phyloP scores from a whole-genome alignment of 306 rosid genomes.

The Cucurbita pepo region DNA sequence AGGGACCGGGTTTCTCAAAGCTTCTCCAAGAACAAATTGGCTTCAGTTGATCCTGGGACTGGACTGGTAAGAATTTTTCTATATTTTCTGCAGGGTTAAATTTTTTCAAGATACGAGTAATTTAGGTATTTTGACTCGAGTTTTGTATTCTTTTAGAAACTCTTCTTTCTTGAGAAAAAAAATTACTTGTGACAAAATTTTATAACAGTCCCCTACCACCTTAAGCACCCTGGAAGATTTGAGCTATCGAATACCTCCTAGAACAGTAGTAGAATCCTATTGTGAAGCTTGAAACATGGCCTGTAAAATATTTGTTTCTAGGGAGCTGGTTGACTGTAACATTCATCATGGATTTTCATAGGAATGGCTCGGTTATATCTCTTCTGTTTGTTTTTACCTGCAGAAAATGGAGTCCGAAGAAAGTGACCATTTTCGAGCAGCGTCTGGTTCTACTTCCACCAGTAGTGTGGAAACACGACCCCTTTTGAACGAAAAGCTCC shows the following conservation, averaged over 20 bases:
- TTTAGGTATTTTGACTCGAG: not conserved
- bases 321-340: not conserved
- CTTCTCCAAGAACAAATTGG: slow-evolving; percentile 17
- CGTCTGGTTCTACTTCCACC: slow-evolving; percentile 12
- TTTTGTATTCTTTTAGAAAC: not conserved
- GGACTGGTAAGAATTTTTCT: slow-evolving; percentile 33
- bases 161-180: not conserved
- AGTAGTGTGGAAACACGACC: slow-evolving; percentile 34
- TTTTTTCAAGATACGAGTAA: not conserved
- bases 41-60: slow-evolving; percentile 14
- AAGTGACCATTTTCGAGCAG: slow-evolving; percentile 19
- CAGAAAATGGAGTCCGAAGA: slow-evolving; percentile 37
- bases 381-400: slow-evolving; percentile 6
- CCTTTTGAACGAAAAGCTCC: slow-evolving; percentile 30
- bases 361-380: not conserved
- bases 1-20: slow-evolving; percentile 21
- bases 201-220: not conserved
- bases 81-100: not conserved
- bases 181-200: not conserved
- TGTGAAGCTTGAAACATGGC: not conserved
- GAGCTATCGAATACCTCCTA: not conserved
- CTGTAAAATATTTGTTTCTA: not conserved
- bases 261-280: not conserved
- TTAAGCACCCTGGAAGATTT: not conserved
- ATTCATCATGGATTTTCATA: not conserved